Evolutionary conservation across 371 early-diverging fungal genomes (phyloP).

Genomic region (Mortierella sp.): DNA sequence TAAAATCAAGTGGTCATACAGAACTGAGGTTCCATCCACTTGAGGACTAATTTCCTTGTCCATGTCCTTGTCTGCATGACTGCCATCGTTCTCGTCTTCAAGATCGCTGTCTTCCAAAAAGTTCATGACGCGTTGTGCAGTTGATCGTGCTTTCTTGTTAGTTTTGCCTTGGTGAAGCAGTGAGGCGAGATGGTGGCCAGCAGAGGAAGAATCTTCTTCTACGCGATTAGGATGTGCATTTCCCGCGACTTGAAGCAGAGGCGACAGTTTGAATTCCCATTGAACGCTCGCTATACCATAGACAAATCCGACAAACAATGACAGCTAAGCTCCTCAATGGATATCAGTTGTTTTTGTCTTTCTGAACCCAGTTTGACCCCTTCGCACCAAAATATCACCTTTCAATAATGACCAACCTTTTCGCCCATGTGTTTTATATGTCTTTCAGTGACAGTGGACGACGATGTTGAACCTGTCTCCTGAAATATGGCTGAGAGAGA

Average conservation of each 20-base stretch:
- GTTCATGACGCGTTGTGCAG: neutral
- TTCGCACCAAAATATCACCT: neutral
- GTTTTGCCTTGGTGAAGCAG: neutral
- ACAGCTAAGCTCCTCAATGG: constrained; percentile 1
- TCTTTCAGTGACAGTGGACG: constrained; percentile 2
- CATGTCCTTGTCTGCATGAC: neutral
- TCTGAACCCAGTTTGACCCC: neutral
- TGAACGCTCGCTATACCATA: constrained; percentile 40
- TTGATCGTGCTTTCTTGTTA: neutral
- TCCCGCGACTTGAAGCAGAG: constrained; percentile 13
- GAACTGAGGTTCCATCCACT: constrained; percentile 29
- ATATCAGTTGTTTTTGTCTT: neutral
- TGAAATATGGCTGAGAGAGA: constrained; percentile 31
- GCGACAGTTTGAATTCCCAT: constrained; percentile 48
- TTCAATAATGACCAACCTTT: neutral
- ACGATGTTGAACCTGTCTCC: neutral
- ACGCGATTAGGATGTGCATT: neutral
- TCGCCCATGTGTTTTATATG: constrained; percentile 7
- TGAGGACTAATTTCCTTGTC: too few relatives aligned
- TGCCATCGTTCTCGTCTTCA: constrained; percentile 11
- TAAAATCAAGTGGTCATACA: constrained; percentile 42
- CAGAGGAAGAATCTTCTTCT: too few relatives aligned
- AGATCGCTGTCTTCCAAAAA: constrained; percentile 35
- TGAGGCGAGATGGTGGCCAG: neutral
- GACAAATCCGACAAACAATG: constrained; percentile 28